Evolutionary conservation across 306 rosid genomes (phyloP).

Genomic region (Begonia peltatifolia): DNA sequence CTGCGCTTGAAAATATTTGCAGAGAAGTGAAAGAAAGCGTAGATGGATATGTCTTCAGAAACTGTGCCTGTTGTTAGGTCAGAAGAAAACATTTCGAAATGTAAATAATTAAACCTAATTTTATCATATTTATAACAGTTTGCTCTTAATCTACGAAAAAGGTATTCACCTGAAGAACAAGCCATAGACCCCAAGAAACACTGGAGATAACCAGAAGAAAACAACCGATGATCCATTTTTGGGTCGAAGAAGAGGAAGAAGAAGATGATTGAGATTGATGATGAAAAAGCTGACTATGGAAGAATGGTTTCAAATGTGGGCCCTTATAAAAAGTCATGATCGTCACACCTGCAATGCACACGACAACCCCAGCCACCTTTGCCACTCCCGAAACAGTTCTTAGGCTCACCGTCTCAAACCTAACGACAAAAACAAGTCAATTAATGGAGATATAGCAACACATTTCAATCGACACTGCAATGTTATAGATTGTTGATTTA

Average conservation of each 20-base stretch:
- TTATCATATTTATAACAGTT: too few species aligned
- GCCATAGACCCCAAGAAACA: slow-evolving; percentile 36
- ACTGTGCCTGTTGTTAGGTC: slow-evolving; percentile 24
- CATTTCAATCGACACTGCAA: too few species aligned
- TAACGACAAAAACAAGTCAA: neutral
- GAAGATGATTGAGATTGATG: slow-evolving; percentile 13
- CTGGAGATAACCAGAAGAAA: slow-evolving; percentile 19
- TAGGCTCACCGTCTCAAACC: slow-evolving; percentile 40
- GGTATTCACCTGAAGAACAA: slow-evolving; percentile 32
- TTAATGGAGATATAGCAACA: too few species aligned
- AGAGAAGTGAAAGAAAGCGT: slow-evolving; percentile 61
- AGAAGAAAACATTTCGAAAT: too few species aligned
- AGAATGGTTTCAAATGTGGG: slow-evolving; percentile 21
- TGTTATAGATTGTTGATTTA: too few species aligned
- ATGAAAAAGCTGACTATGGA: slow-evolving; percentile 9
- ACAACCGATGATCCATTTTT: slow-evolving; percentile 46
- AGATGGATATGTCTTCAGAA: slow-evolving; percentile 55
- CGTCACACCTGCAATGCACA: slow-evolving; percentile 38
- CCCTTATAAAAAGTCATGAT: slow-evolving; percentile 49
- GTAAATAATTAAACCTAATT: too few species aligned
- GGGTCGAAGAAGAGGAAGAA: slow-evolving; percentile 5
- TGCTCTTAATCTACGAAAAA: too few species aligned
- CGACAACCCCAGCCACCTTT: slow-evolving; percentile 31
- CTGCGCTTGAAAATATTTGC: slow-evolving; percentile 48
- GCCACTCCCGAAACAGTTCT: slow-evolving; percentile 32